These are phyloP conservation scores for Mucor sp. DNA, from an alignment of 371 early-diverging fungal genomes.

Conservation along the genomic window DNA sequence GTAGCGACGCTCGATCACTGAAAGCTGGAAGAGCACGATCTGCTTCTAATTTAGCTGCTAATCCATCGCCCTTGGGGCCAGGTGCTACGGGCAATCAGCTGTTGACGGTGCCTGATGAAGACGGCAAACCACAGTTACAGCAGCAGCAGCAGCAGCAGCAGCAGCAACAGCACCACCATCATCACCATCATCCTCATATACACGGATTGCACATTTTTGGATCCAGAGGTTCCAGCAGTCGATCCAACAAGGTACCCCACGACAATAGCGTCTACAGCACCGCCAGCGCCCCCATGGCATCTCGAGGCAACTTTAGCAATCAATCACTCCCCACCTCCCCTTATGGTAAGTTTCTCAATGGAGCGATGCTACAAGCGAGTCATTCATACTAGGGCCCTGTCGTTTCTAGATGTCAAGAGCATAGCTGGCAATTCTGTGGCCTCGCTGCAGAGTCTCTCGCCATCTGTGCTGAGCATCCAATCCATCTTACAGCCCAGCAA, in stretches of 20 bases:
- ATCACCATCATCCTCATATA: conserved; percentile 18
- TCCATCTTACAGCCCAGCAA: conserved; percentile 27
- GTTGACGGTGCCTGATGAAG: conserved; percentile 17
- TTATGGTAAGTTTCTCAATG: conserved; percentile 5
- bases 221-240: conserved; percentile 24
- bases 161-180: background rate
- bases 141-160: background rate
- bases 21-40: conserved; percentile 21
- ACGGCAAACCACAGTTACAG: background rate
- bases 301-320: conserved; percentile 7
- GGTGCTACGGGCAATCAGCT: conserved; percentile 2
- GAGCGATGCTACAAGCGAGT: too few relatives aligned
- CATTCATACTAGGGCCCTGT: background rate
- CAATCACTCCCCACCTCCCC: conserved; percentile 14
- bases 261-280: background rate
- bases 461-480: conserved; percentile 26
- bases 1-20: background rate
- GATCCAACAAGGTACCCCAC: background rate
- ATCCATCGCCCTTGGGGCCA: conserved; percentile 8
- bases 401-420: conserved; percentile 13
- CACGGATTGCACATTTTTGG: conserved; percentile 31
- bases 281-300: background rate
- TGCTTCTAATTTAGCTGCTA: conserved; percentile 17
- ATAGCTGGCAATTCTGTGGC: conserved; percentile 18
- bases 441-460: conserved; percentile 31